Conservation (phyloP, 1,284 basidiomycete genomes). For the Paramarasmius palmivorus region DNA sequence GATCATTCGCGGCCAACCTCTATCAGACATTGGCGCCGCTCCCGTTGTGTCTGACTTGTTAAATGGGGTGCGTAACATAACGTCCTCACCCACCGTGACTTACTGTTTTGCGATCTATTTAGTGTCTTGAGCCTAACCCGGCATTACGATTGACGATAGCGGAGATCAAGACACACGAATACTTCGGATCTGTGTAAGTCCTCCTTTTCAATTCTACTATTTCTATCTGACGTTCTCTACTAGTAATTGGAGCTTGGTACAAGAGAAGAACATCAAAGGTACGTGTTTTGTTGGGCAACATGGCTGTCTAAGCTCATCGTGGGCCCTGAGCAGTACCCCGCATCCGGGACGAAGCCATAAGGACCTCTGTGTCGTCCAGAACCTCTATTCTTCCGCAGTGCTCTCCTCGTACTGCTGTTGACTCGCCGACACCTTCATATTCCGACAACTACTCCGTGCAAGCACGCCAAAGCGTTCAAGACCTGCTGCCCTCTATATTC, state of each 20-base stretch:
- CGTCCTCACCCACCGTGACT: not conserved
- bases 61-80: constrained; percentile 33
- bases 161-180: constrained; percentile 43
- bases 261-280: constrained; percentile 14
- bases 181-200: constrained; percentile 47
- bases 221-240: not conserved
- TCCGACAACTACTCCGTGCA: constrained; percentile 7
- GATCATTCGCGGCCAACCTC: not conserved
- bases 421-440: not conserved
- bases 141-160: constrained; percentile 38
- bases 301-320: not conserved
- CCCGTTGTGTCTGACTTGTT: constrained; percentile 39
- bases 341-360: too few species aligned
- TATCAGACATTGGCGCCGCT: not conserved
- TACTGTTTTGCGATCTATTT: constrained; percentile 7
- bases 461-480: constrained; percentile 15
- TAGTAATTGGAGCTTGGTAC: constrained; percentile 45
- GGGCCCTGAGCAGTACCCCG: not conserved
- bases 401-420: not conserved
- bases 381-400: too few species aligned
- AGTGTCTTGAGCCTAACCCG: constrained; percentile 62
- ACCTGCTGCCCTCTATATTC: constrained; percentile 14
- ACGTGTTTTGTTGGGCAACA: not conserved
- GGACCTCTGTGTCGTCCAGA: too few species aligned
- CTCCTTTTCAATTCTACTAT: not conserved